Base-by-base conservation (phyloP, 805 yeast species). In the Zygosaccharomyces siamensis region DNA sequence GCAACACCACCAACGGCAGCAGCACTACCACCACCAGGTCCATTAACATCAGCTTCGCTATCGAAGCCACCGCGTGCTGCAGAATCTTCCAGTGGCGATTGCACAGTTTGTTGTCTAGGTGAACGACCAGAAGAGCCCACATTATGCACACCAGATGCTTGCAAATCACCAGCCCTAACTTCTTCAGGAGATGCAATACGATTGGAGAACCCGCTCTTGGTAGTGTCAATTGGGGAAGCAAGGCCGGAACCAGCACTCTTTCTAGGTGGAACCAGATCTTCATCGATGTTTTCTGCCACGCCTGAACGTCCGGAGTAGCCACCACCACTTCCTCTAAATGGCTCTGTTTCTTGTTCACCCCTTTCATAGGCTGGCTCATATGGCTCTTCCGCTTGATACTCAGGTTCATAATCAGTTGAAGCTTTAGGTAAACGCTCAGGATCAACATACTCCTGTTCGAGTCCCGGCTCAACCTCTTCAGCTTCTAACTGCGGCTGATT, bases 251-350 rank as follows among this genome's bases (percentile, higher is more conserved):
- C 26, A 14, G 30, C 37, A 21, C 44, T 33, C 8, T 10, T 33
- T 33, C 37, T 33, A 5, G 37, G 37, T 7, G 20, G 37, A 14
- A 7, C 11, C 20, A 33, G 26, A 6, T 7, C 36, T 27, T 20
- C 43, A n/a, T n/a, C 12, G 1, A 5, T 20, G 12, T 32, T 21
- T 12, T 30, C 10, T 16, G 21, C 37, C 8, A 33, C 4, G 7
- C 37, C 37, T 4, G 44, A 41, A 11, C 44, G 44, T 31, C 44
- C 26, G 2, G 44, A 41, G 20, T 33, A 33, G 26, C 30, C 41
- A 10, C 41, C 20, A 14, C 41, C 31, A 14, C 44, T 33, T n/a
- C 20, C 14, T 14, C 21, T 33, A 14, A 18, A 10, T 14, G 37
- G 37, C 16, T 21, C 37, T 7, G 12, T 23, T 7, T 30, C 36